These are phyloP conservation scores for Emergomyces orientalis DNA, from an alignment of 2,329 filamentous ascomycete species.

Conservation along the genomic window DNA sequence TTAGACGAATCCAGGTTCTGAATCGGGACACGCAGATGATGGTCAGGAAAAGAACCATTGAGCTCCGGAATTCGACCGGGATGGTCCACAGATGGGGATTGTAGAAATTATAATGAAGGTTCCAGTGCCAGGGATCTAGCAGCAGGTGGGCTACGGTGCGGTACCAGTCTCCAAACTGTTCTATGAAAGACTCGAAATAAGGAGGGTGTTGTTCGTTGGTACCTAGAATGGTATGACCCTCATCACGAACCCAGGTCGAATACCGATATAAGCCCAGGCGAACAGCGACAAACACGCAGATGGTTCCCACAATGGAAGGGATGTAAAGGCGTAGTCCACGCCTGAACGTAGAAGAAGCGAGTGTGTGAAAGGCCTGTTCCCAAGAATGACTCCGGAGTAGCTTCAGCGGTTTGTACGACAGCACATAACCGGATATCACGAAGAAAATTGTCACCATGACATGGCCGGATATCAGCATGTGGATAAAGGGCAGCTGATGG, in stretches of 20 bases:
- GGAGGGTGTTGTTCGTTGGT: conserved; percentile 38
- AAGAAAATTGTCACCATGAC: conserved; percentile 43
- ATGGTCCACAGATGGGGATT: conserved; percentile 42
- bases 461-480: conserved; percentile 37
- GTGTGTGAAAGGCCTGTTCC: conserved; percentile 32
- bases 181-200: conserved; percentile 24
- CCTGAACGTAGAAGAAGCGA: conserved; percentile 37
- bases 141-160: conserved; percentile 27
- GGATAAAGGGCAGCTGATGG: conserved; percentile 34
- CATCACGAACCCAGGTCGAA: conserved; percentile 27
- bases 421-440: conserved; percentile 40
- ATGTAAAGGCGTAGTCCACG: conserved; percentile 37
- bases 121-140: conserved; percentile 33
- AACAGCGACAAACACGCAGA: conserved; percentile 32
- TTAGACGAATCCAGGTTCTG: conserved; percentile 26
- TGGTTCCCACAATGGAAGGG: conserved; percentile 31
- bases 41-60: conserved; percentile 36
- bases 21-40: conserved; percentile 34
- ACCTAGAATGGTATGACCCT: conserved; percentile 31
- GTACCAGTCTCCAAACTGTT: conserved; percentile 32
- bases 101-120: conserved; percentile 35
- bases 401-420: conserved; percentile 36
- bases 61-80: conserved; percentile 38
- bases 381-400: conserved; percentile 30
- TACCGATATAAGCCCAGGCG: conserved; percentile 35